These are phyloP conservation scores for Huntiella moniliformis DNA, from an alignment of 2,329 filamentous ascomycete species.

Conservation along the genomic window DNA sequence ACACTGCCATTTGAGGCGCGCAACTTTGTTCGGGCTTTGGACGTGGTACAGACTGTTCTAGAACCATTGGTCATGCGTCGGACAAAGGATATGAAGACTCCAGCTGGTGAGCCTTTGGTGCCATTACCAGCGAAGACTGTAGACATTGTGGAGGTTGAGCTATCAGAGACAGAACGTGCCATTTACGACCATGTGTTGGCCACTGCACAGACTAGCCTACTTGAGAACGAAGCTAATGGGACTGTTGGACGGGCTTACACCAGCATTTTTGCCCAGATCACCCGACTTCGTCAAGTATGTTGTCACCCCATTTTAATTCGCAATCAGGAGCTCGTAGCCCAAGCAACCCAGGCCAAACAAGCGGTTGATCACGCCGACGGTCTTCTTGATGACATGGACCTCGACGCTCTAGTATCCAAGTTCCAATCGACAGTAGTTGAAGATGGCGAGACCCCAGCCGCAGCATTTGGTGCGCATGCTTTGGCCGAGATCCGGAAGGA, in stretches of 20 bases:
- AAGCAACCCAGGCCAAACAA: conserved; percentile 67
- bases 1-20: conserved; percentile 93
- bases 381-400: conserved; percentile 87
- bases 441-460: conserved; percentile 28
- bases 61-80: conserved; percentile 88
- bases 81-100: conserved; percentile 97
- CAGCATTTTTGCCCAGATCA: conserved; percentile 90
- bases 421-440: conserved; percentile 55
- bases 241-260: conserved; percentile 91
- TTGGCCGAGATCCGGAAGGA: conserved; percentile 84
- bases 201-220: conserved; percentile 67
- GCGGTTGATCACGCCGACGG: conserved; percentile 64
- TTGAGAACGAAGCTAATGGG: conserved; percentile 71
- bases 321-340: conserved; percentile 65
- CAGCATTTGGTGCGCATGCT: conserved; percentile 65
- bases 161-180: conserved; percentile 68
- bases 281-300: conserved; percentile 81
- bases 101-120: conserved; percentile 57
- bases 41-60: conserved; percentile 91
- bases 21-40: conserved; percentile 78
- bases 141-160: conserved; percentile 71
- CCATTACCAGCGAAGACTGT: conserved; percentile 63
- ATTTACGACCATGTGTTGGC: conserved; percentile 85
- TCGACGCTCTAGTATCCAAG: conserved; percentile 64
- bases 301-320: conserved; percentile 83